phyloP scores from a whole-genome alignment of 179 eudicot genomes.

The Patellifolia procumbens region DNA sequence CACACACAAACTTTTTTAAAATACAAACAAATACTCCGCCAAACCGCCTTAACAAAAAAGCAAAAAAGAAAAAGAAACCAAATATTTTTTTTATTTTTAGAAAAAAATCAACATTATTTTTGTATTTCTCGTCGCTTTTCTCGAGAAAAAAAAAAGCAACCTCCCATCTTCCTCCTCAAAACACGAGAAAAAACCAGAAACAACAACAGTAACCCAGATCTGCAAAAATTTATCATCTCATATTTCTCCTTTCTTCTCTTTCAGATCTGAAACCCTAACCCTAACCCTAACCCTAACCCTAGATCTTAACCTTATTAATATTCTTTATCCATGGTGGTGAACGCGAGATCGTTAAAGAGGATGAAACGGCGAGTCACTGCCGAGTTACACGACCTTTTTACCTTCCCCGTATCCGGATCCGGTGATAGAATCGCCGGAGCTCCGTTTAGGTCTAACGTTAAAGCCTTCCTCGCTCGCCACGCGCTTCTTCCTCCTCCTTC shows the following conservation, averaged over 20 bases:
- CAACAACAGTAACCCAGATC: constrained; percentile 2
- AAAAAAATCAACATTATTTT: too few species aligned
- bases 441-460: constrained; percentile 60
- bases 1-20: too few species aligned
- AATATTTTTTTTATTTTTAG: too few species aligned
- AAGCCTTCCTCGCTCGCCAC: constrained; percentile 56
- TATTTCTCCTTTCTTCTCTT: not conserved
- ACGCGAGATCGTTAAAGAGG: constrained; percentile 71
- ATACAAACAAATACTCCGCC: too few species aligned
- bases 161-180: constrained; percentile 14
- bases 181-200: constrained; percentile 5
- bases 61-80: too few species aligned
- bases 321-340: constrained; percentile 60
- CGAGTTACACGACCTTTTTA: constrained; percentile 58
- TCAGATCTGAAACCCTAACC: constrained; percentile 12
- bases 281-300: constrained; percentile 7
- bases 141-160: not conserved
- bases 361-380: constrained; percentile 91
- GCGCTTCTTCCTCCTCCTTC: constrained; percentile 65
- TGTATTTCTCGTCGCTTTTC: not conserved
- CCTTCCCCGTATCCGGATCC: constrained; percentile 46
- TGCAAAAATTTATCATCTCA: too few species aligned
- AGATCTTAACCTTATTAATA: not conserved
- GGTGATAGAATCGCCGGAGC: constrained; percentile 23
- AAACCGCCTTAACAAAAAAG: too few species aligned